Evolutionary conservation across 2,329 filamentous ascomycete genomes (phyloP), one percentile per base, ranked within the genome.

Genomic region (Botrytis fragariae): DNA sequence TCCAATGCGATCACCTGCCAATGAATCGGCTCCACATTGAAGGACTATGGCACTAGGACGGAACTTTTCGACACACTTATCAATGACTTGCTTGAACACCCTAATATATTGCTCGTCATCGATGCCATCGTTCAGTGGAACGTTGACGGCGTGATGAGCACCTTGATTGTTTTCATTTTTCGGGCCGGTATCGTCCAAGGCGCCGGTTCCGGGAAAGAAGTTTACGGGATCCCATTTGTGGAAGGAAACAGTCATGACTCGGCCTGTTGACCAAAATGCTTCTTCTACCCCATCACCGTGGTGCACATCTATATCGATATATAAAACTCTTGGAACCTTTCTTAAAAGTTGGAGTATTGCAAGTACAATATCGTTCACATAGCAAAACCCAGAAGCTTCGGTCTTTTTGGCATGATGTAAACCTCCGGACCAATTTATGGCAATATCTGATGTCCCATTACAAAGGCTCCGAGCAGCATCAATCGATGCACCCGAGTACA

Each of bases 351-450:
- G 92, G 54, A 98, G 87, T 78, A 98, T 96, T 51, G 93, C 94
- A 64, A 99, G 88, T 73, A 98, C 96, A 79, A 98, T 98, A 83
- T 99, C 96, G 82, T 99, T 99, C 84, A 98, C 94, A 84, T 99
- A 99, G 85, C 96, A 99, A 83, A 99, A 99, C 0, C 96, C 96
- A 22, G 92, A 95, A 0, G 96, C 95, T 83, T 97, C 94, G 71
- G 92, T 90, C 81, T 95, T 96, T 83, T 98, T 98, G 63, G 96
- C 96, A 80, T 99, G 96, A 82, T 99, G 96, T 44, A 99, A 88
- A 18, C 96, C 96, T 51, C 96, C 96, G 29, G 94, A 96, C 96
- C 96, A 99, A 79, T 97, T 97, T 80, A 99, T 94, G 72, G 96
- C 96, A 80, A 99, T 98, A 80, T 98, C 93, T 44, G 94, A 94